phyloP scores from a whole-genome alignment of 2,329 filamentous ascomycete species.

The Nigrospora sphaerica region DNA sequence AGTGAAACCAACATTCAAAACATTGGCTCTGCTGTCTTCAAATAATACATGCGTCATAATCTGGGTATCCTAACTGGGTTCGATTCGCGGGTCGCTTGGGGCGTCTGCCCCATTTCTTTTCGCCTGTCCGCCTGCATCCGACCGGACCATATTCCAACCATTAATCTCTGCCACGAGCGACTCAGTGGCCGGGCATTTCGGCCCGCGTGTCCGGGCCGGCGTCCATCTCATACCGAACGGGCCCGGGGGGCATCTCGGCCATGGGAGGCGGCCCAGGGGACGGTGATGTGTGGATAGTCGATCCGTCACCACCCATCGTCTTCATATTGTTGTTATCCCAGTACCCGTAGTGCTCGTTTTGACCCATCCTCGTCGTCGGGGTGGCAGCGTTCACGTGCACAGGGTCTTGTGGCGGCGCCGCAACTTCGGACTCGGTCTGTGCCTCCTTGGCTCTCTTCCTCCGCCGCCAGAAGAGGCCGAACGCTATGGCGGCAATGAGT shows the following conservation, averaged over 20 bases:
- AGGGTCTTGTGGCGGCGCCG: too few species aligned
- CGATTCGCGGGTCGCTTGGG: too few species aligned
- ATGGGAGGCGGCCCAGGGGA: neutral
- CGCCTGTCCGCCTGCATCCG: too few species aligned
- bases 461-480: slow-evolving; percentile 7
- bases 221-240: neutral
- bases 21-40: too few species aligned
- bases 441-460: neutral
- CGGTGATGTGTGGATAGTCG: neutral
- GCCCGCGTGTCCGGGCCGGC: neutral
- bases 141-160: too few species aligned
- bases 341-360: neutral
- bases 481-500: neutral
- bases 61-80: too few species aligned
- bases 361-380: neutral
- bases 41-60: too few species aligned
- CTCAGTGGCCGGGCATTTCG: neutral
- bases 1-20: too few species aligned
- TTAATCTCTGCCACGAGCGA: too few species aligned
- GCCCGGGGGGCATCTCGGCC: neutral
- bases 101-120: too few species aligned
- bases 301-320: neutral
- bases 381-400: neutral
- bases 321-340: neutral
- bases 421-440: neutral